Percentiles rank a stretch among this genome's conserved stretches.
phyloP scores from a whole-genome alignment of 2,329 filamentous ascomycete species.

The Pseudocercospora pini-densiflorae region DNA sequence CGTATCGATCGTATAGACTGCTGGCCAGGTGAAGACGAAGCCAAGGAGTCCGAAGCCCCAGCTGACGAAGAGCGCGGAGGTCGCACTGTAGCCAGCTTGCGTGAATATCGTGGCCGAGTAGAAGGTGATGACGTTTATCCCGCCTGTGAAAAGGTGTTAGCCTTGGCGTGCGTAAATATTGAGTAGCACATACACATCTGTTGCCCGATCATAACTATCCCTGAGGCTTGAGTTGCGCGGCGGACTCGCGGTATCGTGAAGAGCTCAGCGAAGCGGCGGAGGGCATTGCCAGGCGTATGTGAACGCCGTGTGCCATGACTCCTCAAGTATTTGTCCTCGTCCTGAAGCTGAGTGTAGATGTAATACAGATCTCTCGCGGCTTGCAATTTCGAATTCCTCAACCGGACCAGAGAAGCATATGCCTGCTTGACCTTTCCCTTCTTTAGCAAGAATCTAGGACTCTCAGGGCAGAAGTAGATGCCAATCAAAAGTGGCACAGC shows the following conservation, averaged over 20 bases:
- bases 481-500: constrained; percentile 61
- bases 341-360: constrained; percentile 16
- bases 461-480: constrained; percentile 55
- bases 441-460: constrained; percentile 35
- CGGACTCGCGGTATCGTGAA: constrained; percentile 54
- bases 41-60: constrained; percentile 51
- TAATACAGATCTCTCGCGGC: constrained; percentile 43
- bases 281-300: constrained; percentile 41
- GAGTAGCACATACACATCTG: constrained; percentile 33
- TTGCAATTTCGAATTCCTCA: constrained; percentile 34
- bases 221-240: constrained; percentile 43
- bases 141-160: constrained; percentile 11
- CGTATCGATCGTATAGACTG: constrained; percentile 51
- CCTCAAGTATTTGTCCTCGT: neutral
- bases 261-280: constrained; percentile 32
- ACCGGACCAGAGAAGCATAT: constrained; percentile 51
- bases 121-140: constrained; percentile 39
- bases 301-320: constrained; percentile 26
- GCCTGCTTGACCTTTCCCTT: constrained; percentile 30
- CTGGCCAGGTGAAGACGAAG: constrained; percentile 50
- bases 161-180: neutral
- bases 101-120: constrained; percentile 42
- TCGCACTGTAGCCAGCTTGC: constrained; percentile 39
- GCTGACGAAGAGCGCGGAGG: constrained; percentile 44
- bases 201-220: constrained; percentile 40